phyloP scores from a whole-genome alignment of 2,329 filamentous ascomycete genomes.

The Paecilomyces variotii region DNA sequence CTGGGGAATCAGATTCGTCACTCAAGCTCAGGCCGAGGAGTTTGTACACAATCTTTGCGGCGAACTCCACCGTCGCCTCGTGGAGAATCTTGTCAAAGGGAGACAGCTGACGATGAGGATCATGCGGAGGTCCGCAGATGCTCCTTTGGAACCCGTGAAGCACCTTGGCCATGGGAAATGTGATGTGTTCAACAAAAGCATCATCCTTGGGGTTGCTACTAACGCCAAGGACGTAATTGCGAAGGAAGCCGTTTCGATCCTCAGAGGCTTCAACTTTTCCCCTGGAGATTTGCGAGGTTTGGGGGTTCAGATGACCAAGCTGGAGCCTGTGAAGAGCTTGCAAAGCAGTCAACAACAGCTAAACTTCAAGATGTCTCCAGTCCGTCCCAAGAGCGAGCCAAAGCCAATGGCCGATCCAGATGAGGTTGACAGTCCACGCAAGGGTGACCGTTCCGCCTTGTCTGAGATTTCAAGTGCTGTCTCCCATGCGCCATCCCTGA shows the following conservation, averaged over 20 bases:
- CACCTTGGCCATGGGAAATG: constrained; percentile 93
- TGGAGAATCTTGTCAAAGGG: constrained; percentile 79
- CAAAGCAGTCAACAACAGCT: constrained; percentile 73
- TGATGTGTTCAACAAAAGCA: constrained; percentile 86
- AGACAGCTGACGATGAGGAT: constrained; percentile 88
- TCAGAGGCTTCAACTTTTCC: constrained; percentile 73
- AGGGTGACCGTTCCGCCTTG: constrained; percentile 18
- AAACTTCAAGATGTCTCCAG: constrained; percentile 52
- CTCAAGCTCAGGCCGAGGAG: constrained; percentile 83
- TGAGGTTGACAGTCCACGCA: constrained; percentile 36
- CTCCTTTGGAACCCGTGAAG: constrained; percentile 84
- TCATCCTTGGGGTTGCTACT: constrained; percentile 74
- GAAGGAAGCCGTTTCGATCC: constrained; percentile 75
- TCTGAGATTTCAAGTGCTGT: constrained; percentile 17
- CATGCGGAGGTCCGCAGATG: constrained; percentile 78
- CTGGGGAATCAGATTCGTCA: constrained; percentile 94
- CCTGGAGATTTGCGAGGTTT: constrained; percentile 90
- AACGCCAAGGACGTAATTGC: constrained; percentile 63
- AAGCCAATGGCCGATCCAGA: constrained; percentile 40
- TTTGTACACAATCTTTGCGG: constrained; percentile 79
- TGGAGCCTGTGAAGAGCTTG: constrained; percentile 65
- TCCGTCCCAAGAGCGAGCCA: constrained; percentile 16
- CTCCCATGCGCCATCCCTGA: constrained; percentile 22
- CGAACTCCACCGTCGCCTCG: constrained; percentile 71
- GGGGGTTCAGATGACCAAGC: constrained; percentile 86